Percentiles rank a stretch among this genome's conserved stretches.
These are phyloP conservation scores for Cylindrodendrum hubeiense DNA, from an alignment of 2,329 filamentous ascomycete species.

Conservation along the genomic window DNA sequence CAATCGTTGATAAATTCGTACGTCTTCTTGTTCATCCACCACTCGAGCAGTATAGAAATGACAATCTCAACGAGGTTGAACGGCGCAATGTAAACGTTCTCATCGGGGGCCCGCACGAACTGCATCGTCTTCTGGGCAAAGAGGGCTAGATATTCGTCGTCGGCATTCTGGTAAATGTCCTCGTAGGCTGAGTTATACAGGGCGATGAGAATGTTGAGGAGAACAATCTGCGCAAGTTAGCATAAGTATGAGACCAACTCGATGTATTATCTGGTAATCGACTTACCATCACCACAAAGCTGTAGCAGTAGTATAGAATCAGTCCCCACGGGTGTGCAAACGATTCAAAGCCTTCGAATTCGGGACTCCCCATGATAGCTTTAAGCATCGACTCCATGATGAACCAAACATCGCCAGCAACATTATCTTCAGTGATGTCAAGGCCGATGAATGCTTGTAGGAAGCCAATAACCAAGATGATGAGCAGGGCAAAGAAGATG, in stretches of 20 bases:
- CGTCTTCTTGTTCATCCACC: slow-evolving; percentile 84
- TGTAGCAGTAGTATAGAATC: slow-evolving; percentile 97
- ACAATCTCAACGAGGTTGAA: slow-evolving; percentile 95
- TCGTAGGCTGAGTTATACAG: slow-evolving; percentile 97
- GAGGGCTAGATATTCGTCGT: slow-evolving; percentile 94
- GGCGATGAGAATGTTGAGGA: slow-evolving; percentile 96
- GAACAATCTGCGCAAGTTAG: slow-evolving; percentile 64
- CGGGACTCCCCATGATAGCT: slow-evolving; percentile 90
- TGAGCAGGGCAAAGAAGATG: slow-evolving; percentile 94
- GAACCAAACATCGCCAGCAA: slow-evolving; percentile 76
- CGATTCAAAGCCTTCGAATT: slow-evolving; percentile 88
- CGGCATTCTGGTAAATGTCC: slow-evolving; percentile 92
- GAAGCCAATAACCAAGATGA: slow-evolving; percentile 87
- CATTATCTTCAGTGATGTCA: slow-evolving; percentile 82
- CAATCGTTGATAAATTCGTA: slow-evolving; percentile 90
- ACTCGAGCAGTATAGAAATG: slow-evolving; percentile 84
- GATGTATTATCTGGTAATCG: neutral
- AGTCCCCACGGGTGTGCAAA: slow-evolving; percentile 95
- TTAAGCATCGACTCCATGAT: slow-evolving; percentile 88
- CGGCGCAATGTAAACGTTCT: slow-evolving; percentile 97
- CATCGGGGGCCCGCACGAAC: slow-evolving; percentile 95
- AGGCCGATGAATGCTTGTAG: slow-evolving; percentile 95
- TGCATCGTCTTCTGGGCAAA: slow-evolving; percentile 96
- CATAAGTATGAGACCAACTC: neutral
- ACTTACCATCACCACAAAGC: slow-evolving; percentile 93